Conservation (phyloP, 1,139 yeast genomes). For the Saccharomycopsis hybrid region DNA sequence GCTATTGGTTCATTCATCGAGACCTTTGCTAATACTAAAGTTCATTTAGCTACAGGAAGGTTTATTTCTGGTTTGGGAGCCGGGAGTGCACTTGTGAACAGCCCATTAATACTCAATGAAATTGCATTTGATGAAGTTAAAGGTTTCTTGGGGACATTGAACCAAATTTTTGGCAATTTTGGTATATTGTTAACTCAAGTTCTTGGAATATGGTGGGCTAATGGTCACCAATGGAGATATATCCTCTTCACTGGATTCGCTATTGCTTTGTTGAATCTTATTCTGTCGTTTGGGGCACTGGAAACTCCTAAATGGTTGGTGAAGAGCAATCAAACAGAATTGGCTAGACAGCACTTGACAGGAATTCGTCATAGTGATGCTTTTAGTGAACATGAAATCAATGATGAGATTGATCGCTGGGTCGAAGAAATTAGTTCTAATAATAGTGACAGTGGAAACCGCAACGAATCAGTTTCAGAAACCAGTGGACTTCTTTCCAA, state of each 20-base stretch:
- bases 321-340: conserved; percentile 29
- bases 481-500: background rate
- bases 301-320: conserved; percentile 86
- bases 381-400: conserved; percentile 4
- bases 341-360: conserved; percentile 29
- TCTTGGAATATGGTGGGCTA: conserved; percentile 65
- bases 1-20: conserved; percentile 64
- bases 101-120: conserved; percentile 77
- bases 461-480: background rate
- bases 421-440: conserved; percentile 7
- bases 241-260: conserved; percentile 55
- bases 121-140: conserved; percentile 61
- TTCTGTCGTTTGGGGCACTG: conserved; percentile 41
- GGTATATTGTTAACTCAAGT: conserved; percentile 80
- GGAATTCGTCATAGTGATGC: background rate
- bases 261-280: conserved; percentile 45
- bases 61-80: conserved; percentile 79
- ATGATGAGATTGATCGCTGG: conserved; percentile 15
- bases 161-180: conserved; percentile 74
- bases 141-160: conserved; percentile 82
- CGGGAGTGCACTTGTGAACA: conserved; percentile 79
- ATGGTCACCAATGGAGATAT: conserved; percentile 63
- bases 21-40: conserved; percentile 43
- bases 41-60: conserved; percentile 54
- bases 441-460: background rate